A percentile compares a stretch with the other conserved stretches of the same genome.
Evolutionary conservation across 2,329 filamentous ascomycete species (phyloP).

Genomic region (Fusarium graminum): DNA sequence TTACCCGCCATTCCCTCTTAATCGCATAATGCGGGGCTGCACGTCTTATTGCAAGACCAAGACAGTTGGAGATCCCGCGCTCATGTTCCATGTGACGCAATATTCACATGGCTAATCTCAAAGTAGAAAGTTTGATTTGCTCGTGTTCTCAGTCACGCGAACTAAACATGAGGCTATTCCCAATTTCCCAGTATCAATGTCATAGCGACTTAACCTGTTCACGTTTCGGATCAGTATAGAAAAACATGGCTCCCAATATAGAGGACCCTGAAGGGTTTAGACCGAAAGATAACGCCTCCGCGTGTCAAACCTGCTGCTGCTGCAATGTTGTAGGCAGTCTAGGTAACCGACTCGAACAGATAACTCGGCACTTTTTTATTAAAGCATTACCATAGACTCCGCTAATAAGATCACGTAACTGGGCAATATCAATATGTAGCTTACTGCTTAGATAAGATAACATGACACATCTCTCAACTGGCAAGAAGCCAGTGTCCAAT

Average conservation of each 20-base stretch:
- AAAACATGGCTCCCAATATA: background rate
- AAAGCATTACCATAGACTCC: slow-evolving; percentile 35
- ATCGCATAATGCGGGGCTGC: slow-evolving; percentile 48
- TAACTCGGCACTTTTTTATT: slow-evolving; percentile 21
- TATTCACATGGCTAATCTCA: slow-evolving; percentile 42
- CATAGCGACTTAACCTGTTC: background rate
- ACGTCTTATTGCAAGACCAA: slow-evolving; percentile 32
- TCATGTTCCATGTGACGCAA: slow-evolving; percentile 51
- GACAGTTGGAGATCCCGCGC: background rate
- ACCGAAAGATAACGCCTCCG: background rate
- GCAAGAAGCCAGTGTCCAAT: slow-evolving; percentile 49
- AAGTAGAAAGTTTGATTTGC: slow-evolving; percentile 13
- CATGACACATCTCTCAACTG: slow-evolving; percentile 18
- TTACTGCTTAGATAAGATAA: slow-evolving; percentile 5
- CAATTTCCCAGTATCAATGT: background rate
- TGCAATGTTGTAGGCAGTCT: background rate
- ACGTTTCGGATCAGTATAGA: background rate
- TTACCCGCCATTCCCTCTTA: slow-evolving; percentile 20
- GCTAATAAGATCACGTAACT: slow-evolving; percentile 22
- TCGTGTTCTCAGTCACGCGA: slow-evolving; percentile 9
- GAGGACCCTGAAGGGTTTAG: background rate
- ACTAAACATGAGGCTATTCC: slow-evolving; percentile 31
- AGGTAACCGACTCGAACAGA: background rate
- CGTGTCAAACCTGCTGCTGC: background rate
- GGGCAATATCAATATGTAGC: slow-evolving; percentile 23